A percentile compares a stretch with the other conserved stretches of the same genome.
These are phyloP conservation scores for Penicillium canariense DNA, from an alignment of 495 filamentous ascomycete species.

Conservation along the genomic window DNA sequence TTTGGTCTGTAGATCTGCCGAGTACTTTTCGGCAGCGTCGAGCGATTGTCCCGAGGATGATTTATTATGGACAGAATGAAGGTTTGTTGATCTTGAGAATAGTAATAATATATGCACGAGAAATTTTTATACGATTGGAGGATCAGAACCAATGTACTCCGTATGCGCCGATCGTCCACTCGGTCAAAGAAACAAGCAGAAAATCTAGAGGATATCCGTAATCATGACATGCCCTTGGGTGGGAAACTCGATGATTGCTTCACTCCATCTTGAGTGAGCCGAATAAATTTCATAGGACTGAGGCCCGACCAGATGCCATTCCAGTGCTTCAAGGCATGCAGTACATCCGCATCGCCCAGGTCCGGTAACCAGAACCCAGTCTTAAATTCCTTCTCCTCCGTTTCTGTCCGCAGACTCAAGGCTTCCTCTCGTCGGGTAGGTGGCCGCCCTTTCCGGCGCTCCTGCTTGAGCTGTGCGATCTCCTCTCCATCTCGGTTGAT, in stretches of 20 bases:
- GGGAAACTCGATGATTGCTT: constrained; percentile 63
- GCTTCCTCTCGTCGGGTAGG: constrained; percentile 73
- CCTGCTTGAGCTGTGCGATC: constrained; percentile 65
- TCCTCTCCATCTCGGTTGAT: constrained; percentile 79
- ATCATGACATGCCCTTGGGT: constrained; percentile 59
- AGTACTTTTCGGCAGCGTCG: background rate
- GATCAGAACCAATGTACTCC: constrained; percentile 10
- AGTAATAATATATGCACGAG: background rate
- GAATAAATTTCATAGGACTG: constrained; percentile 58
- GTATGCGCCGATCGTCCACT: constrained; percentile 29
- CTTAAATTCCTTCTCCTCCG: constrained; percentile 75
- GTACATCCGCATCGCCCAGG: constrained; percentile 50
- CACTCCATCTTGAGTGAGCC: constrained; percentile 55
- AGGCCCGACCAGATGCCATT: constrained; percentile 61
- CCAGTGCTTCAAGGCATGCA: constrained; percentile 56
- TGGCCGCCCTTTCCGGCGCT: constrained; percentile 78
- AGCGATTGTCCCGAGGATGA: background rate
- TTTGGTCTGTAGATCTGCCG: constrained; percentile 20
- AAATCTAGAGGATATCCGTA: constrained; percentile 9
- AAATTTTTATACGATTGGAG: background rate
- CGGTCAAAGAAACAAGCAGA: constrained; percentile 12
- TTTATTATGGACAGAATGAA: background rate
- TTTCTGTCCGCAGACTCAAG: constrained; percentile 64
- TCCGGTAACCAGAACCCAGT: constrained; percentile 80
- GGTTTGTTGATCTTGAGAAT: background rate